Conservation (phyloP, 805 yeast genomes). For the Zygosaccharomyces siamensis region DNA sequence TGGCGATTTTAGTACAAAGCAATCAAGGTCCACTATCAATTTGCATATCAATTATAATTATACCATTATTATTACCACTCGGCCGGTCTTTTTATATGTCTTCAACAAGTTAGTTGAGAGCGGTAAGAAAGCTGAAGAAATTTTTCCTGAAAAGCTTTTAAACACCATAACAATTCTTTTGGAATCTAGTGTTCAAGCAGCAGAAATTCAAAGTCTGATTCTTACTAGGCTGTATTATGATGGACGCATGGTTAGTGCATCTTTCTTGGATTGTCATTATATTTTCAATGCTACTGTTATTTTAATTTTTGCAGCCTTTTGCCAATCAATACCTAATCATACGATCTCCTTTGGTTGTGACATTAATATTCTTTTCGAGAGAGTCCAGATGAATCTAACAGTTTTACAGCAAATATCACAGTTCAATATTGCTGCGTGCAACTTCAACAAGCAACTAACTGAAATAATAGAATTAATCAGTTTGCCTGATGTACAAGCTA, state of each 20-base stretch:
- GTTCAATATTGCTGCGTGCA: conserved; percentile 15
- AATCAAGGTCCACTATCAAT: conserved; percentile 17
- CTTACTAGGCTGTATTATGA: conserved; percentile 15
- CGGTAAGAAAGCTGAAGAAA: conserved; percentile 8
- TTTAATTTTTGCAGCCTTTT: conserved; percentile 16
- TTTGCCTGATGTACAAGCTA: conserved; percentile 10
- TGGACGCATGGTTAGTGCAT: conserved; percentile 16
- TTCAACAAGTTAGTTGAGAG: conserved; percentile 14
- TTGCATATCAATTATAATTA: conserved; percentile 23
- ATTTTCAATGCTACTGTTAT: conserved; percentile 19
- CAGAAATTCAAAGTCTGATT: conserved; percentile 17
- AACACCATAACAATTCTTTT: conserved; percentile 13
- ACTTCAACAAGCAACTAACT: conserved; percentile 18
- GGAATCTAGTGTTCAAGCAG: conserved; percentile 21
- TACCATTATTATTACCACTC: conserved; percentile 18
- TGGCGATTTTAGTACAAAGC: conserved; percentile 10
- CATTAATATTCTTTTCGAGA: conserved; percentile 10
- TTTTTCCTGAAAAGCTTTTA: conserved; percentile 9
- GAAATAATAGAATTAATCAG: conserved; percentile 19
- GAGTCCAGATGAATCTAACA: conserved; percentile 14
- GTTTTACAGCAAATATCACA: conserved; percentile 18
- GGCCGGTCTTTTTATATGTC: conserved; percentile 20
- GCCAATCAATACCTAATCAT: conserved; percentile 13
- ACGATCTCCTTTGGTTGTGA: conserved; percentile 10
- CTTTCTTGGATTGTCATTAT: conserved; percentile 21